Evolutionary conservation across 768 basidiomycete genomes (phyloP), one percentile per base, ranked within the genome.

Genomic region (Chlorophyllum brunneum): DNA sequence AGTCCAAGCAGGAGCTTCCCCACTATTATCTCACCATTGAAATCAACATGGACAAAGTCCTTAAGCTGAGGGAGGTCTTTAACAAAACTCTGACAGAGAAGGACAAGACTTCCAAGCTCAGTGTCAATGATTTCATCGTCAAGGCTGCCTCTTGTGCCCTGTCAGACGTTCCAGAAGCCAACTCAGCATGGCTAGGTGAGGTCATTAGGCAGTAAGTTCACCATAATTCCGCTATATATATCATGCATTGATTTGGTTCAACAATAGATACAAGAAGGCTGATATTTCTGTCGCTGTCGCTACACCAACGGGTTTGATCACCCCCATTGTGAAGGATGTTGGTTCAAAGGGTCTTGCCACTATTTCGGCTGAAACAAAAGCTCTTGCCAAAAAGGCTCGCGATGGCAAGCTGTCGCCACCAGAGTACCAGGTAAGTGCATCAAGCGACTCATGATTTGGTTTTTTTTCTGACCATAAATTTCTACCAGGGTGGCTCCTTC

Each of bases 221-320:
- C 13, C 27, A 16, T 43, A 34, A 26, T 51, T 15, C 26, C 40
- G 34, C 26, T 16, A 30, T 22, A 5, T 52, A 18, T 26, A 38
- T 48, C 45, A 30, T 39, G 43, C 7, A 40, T 40, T 51, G 30
- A 47, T 42, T 51, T 23, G 39, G 10, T n/a, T n/a, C n/a, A n/a
- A n/a, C n/a, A 18, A 40, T 8, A 88, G 94, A 61, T 98, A 95
- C 77, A 89, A 93, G 69, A 95, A 94, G 66, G 93, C 91, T 51
- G 97, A 99, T 67, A 95, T 99, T 61, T 97, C 88, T 49, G 79
- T 99, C 55, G 97, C 97, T 53, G 97, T 99, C 54, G 92, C 97
- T 23, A 99, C 97, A 13, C 91, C 95, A 22, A 86, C 80, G 48
- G 97, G 97, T 52, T 80, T 99, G 51, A 98, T 99, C 66, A 99